Evolutionary conservation across 768 basidiomycete genomes (phyloP).

Genomic region (Xerocomellus amylosporus): DNA sequence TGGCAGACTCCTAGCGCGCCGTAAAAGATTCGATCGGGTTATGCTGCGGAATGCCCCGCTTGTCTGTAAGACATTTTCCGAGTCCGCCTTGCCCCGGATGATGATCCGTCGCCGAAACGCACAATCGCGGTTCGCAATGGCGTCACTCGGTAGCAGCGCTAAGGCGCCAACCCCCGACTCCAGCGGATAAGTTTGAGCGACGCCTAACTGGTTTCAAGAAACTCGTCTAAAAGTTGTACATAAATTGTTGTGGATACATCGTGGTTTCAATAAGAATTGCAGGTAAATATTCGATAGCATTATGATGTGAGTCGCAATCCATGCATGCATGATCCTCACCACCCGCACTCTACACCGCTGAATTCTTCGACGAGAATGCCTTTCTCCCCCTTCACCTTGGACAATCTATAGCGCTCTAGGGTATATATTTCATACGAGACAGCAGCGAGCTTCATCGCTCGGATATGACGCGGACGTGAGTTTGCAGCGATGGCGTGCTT

Average conservation of each 20-base stretch:
- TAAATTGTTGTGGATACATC: not conserved
- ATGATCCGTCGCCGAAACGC: not conserved
- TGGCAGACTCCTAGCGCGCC: no score
- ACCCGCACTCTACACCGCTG: conserved; percentile 63
- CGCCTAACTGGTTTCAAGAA: not conserved
- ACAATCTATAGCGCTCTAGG: conserved; percentile 71
- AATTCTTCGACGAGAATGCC: conserved; percentile 60
- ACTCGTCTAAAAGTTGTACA: no score
- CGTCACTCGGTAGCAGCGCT: not conserved
- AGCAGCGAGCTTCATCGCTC: conserved; percentile 79
- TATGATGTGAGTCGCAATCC: not conserved
- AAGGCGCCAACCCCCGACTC: no score
- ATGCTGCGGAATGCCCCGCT: not conserved
- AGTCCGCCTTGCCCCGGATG: not conserved
- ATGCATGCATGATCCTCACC: conserved; percentile 47
- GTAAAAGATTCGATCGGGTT: no score
- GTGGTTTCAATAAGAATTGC: not conserved
- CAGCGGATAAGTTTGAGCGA: no score
- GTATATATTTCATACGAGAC: conserved; percentile 74
- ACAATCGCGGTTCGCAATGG: not conserved
- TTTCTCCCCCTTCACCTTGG: conserved; percentile 60
- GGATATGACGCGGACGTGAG: conserved; percentile 73
- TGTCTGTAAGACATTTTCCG: not conserved
- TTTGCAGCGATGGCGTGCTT: conserved; percentile 80
- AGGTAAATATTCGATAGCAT: conserved; percentile 3